Percentiles rank a stretch among this genome's conserved stretches.
Conservation (phyloP, 2,329 filamentous ascomycete genomes). For the Diaporthe capsici region DNA sequence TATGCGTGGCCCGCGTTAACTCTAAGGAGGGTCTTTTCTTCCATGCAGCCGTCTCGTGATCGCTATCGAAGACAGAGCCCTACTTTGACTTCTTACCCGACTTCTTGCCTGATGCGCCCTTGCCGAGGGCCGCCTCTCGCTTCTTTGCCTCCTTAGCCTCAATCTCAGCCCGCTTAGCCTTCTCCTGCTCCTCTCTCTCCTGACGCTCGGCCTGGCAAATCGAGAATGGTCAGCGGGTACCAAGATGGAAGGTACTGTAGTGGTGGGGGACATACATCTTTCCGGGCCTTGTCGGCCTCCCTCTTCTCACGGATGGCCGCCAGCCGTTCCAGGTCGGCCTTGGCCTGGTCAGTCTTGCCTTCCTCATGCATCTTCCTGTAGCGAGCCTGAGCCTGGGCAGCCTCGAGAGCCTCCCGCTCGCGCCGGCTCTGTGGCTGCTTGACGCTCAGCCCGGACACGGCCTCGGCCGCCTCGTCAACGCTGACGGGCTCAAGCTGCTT, state of each 20-base stretch:
- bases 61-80: background rate
- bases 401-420: constrained; percentile 83
- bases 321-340: constrained; percentile 88
- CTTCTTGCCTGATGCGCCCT: constrained; percentile 55
- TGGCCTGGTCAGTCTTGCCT: constrained; percentile 96
- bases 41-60: background rate
- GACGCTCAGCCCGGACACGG: constrained; percentile 68
- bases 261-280: constrained; percentile 73
- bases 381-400: constrained; percentile 87
- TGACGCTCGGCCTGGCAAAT: constrained; percentile 68
- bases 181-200: constrained; percentile 67
- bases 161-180: constrained; percentile 63
- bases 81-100: constrained; percentile 55
- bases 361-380: constrained; percentile 94
- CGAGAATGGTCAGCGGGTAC: constrained; percentile 45
- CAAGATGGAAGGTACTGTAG: background rate
- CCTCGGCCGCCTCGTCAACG: constrained; percentile 67
- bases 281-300: constrained; percentile 84
- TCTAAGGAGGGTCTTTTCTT: background rate
- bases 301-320: constrained; percentile 87
- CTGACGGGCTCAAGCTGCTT: constrained; percentile 65
- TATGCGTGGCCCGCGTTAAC: background rate
- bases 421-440: constrained; percentile 59
- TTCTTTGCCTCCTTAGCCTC: constrained; percentile 70
- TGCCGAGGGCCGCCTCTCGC: constrained; percentile 66